phyloP scores from a whole-genome alignment of 1,139 yeast genomes.

The Saccharomycopsis hybrid region DNA sequence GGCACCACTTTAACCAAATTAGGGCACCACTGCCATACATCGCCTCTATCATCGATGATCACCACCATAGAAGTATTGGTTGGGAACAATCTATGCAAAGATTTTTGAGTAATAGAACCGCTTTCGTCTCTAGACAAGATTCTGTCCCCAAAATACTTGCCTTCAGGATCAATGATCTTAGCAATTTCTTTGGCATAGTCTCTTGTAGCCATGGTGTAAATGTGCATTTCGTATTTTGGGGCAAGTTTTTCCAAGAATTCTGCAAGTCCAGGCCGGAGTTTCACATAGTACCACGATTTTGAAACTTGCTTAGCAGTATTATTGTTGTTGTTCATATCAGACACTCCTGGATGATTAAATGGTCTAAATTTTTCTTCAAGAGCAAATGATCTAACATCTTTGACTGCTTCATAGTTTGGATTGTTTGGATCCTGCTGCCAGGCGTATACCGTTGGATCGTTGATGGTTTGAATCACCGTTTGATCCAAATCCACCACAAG shows the following conservation, averaged over 20 bases:
- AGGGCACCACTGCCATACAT: conserved; percentile 97
- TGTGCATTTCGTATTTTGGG: conserved; percentile 77
- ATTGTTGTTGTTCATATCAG: conserved; percentile 26
- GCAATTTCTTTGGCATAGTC: conserved; percentile 91
- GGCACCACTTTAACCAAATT: conserved; percentile 90
- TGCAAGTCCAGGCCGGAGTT: conserved; percentile 79
- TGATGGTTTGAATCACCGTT: conserved; percentile 96
- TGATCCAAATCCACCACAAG: conserved; percentile 96
- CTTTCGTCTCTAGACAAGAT: conserved; percentile 94
- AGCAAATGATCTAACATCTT: conserved; percentile 72
- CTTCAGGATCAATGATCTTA: conserved; percentile 84
- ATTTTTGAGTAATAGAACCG: conserved; percentile 86
- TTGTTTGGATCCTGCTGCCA: conserved; percentile 86
- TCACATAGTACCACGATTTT: conserved; percentile 83
- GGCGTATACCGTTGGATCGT: conserved; percentile 94
- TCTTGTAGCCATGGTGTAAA: conserved; percentile 97
- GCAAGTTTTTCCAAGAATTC: conserved; percentile 63
- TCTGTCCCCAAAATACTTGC: conserved; percentile 81
- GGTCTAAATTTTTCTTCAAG: conserved; percentile 47
- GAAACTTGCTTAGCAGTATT: conserved; percentile 20
- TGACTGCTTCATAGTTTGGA: conserved; percentile 79
- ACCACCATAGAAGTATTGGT: conserved; percentile 96
- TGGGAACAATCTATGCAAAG: conserved; percentile 82
- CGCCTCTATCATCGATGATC: conserved; percentile 95
- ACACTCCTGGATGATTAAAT: no score